These are phyloP conservation scores for Ustilago curta DNA, from an alignment of 1,284 basidiomycete species.

Conservation along the genomic window DNA sequence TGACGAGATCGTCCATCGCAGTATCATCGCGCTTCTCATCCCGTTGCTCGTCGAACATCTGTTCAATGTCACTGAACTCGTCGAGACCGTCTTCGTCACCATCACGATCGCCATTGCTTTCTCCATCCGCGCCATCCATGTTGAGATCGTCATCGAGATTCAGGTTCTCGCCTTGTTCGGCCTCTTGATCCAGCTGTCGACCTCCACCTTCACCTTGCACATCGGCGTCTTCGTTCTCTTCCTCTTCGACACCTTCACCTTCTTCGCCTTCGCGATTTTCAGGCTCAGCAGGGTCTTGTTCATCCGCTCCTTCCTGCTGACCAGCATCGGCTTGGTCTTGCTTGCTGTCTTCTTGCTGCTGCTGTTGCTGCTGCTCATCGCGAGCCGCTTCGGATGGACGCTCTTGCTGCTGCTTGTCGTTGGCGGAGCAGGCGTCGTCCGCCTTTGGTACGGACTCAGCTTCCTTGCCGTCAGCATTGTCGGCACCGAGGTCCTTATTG, in stretches of 20 bases:
- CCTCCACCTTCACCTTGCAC: slow-evolving; percentile 70
- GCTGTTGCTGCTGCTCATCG: slow-evolving; percentile 72
- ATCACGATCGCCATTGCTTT: slow-evolving; percentile 64
- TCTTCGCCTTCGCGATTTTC: slow-evolving; percentile 61
- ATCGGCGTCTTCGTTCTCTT: slow-evolving; percentile 67
- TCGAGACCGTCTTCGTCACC: slow-evolving; percentile 73
- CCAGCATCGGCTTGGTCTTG: slow-evolving; percentile 28
- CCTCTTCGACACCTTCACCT: slow-evolving; percentile 56
- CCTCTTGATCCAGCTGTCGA: slow-evolving; percentile 66
- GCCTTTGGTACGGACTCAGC: slow-evolving; percentile 50
- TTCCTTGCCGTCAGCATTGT: slow-evolving; percentile 66
- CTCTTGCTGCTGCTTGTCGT: slow-evolving; percentile 70
- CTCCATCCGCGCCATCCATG: slow-evolving; percentile 50
- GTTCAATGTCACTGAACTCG: slow-evolving; percentile 77
- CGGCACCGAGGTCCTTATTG: slow-evolving; percentile 68
- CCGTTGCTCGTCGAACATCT: slow-evolving; percentile 70
- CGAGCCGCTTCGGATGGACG: slow-evolving; percentile 70
- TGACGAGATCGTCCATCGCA: slow-evolving; percentile 43
- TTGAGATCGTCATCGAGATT: slow-evolving; percentile 64
- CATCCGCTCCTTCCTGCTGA: slow-evolving; percentile 25
- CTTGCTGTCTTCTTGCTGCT: slow-evolving; percentile 26
- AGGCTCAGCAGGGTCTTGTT: slow-evolving; percentile 38
- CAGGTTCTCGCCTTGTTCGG: slow-evolving; percentile 67
- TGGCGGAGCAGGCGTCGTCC: slow-evolving; percentile 25
- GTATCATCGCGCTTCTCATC: slow-evolving; percentile 33